Evolutionary conservation across 2,329 filamentous ascomycete species (phyloP), one percentile per base, ranked within the genome.

Genomic region (Cadophora sp.): DNA sequence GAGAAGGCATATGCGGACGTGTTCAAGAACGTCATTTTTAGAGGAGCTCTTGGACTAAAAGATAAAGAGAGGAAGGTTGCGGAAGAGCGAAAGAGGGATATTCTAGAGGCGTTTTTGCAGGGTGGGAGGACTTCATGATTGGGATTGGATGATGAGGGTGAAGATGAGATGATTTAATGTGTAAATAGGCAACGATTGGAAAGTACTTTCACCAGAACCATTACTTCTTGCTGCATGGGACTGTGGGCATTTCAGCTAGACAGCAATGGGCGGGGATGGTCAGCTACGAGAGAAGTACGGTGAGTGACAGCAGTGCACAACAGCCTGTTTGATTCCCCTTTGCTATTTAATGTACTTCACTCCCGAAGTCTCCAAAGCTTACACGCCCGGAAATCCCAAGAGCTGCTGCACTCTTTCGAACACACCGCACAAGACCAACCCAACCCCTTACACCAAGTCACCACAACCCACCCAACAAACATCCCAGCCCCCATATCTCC

Each of bases 71-170:
- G 80, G 71, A 89, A 83, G 67, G 79, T 81, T 0, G 78, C 83
- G 16, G 88, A 89, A 70, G 91, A 91, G 66, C 86, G 86, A 76
- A 91, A 89, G 81, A 83, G 84, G 65, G 84, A 84, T 11, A 79
- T 94, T 14, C 76, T 96, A 36, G 91, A 94, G 76, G 80, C 93
- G 33, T 96, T 96, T 71, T 75, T 93, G 66, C 67, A 64, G 56
- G 66, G 48, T 33, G 61, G 61, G 48, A 58, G 55, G 55, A 27
- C 36, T 39, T 58, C 22, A 58, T 41, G n/a, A 9, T 2, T 58
- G 55, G 33, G 20, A 24, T 41, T 20, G 20, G 9, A 22, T 22
- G 13, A 48, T 4, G 20, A 33, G 13, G 36, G 13, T 36, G n/a
- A 58, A 20, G 20, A 43, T 16, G 16, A 20, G 58, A 60, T 20